Evolutionary conservation across 164 flowering plant genomes (phyloP).

Genomic region (Chimonanthus praecox): DNA sequence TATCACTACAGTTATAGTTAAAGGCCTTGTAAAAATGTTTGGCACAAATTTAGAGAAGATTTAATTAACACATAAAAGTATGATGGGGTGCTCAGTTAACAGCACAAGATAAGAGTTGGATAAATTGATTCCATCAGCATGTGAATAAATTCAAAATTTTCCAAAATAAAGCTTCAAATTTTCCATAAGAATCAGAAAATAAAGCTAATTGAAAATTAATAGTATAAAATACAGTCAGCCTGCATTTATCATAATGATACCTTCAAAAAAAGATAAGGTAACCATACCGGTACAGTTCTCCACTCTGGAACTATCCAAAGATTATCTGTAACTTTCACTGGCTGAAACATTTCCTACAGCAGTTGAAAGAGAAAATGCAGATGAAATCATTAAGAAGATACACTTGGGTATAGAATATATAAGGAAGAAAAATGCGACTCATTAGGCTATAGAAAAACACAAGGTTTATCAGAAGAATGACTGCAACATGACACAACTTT

Average conservation of each 20-base stretch:
- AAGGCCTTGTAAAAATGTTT: no score
- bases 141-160: background rate
- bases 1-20: no score
- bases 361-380: slow-evolving; percentile 8
- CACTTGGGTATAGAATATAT: background rate
- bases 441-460: background rate
- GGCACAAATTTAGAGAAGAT: no score
- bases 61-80: no score
- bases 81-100: background rate
- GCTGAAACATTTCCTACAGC: slow-evolving; percentile 78
- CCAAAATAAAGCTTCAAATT: background rate
- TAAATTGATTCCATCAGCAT: background rate
- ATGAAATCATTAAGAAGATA: slow-evolving; percentile 3
- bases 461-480: background rate
- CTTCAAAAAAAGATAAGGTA: slow-evolving; percentile 11
- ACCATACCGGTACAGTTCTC: slow-evolving; percentile 69
- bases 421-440: background rate
- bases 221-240: background rate
- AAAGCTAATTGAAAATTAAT: background rate
- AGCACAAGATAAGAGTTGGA: background rate
- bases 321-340: slow-evolving; percentile 58
- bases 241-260: slow-evolving; percentile 1
- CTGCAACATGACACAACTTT: background rate
- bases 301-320: slow-evolving; percentile 93
- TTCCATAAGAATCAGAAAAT: background rate